Evolutionary conservation across 495 filamentous ascomycete genomes (phyloP).

Genomic region (Achaetomiella virescens): DNA sequence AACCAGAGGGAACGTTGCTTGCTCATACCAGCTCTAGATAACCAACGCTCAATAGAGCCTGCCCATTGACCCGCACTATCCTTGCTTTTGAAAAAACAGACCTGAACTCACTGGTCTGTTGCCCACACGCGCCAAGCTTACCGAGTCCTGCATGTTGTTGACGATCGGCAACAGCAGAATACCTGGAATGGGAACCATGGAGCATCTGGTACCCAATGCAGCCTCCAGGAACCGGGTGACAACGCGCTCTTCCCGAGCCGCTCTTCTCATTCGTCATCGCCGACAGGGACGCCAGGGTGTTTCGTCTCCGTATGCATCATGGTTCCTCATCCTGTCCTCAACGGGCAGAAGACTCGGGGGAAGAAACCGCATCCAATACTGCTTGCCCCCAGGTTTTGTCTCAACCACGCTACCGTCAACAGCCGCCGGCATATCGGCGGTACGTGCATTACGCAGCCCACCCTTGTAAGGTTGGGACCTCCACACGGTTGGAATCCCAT

Average conservation of each 20-base stretch:
- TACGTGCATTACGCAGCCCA: slow-evolving; percentile 4
- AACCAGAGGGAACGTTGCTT: too few relatives aligned
- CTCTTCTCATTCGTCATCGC: not conserved
- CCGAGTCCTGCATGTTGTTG: not conserved
- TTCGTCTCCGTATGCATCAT: not conserved
- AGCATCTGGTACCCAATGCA: slow-evolving; percentile 12
- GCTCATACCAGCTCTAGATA: too few relatives aligned
- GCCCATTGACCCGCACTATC: too few relatives aligned
- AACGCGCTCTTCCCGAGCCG: not conserved
- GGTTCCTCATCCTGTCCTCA: not conserved
- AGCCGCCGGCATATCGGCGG: not conserved
- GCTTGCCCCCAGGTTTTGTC: not conserved
- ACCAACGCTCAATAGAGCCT: too few relatives aligned
- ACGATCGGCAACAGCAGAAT: slow-evolving; percentile 7
- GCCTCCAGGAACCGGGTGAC: not conserved
- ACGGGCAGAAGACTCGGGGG: slow-evolving; percentile 11
- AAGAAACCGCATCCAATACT: slow-evolving; percentile 14
- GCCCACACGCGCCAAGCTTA: too few relatives aligned
- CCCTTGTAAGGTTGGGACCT: not conserved
- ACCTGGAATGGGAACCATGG: slow-evolving; percentile 18
- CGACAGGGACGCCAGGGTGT: slow-evolving; percentile 4
- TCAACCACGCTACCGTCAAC: not conserved
- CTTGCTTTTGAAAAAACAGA: too few relatives aligned
- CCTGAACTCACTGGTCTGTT: too few relatives aligned
- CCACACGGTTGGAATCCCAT: not conserved